Base-by-base conservation (phyloP, 352 stramenopile genomes). In the Phytopythium sindhum region DNA sequence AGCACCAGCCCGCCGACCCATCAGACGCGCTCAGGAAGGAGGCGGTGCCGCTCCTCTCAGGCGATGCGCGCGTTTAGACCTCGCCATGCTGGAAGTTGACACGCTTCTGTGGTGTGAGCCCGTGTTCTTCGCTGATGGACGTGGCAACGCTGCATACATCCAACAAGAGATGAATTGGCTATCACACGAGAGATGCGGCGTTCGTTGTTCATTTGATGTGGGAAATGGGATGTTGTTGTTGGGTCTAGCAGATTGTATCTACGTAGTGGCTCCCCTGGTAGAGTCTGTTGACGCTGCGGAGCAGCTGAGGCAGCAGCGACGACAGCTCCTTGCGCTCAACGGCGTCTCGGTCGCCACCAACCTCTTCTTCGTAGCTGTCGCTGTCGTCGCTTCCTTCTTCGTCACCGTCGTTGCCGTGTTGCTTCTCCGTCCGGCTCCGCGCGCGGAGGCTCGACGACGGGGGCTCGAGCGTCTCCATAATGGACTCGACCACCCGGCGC, bases 251-350 rank as follows among this genome's bases (percentile, higher is more conserved):
- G 24, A 42, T n/a, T 23, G 12, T 37, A 35, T 37, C 21, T 28
- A 39, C n/a, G n/a, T n/a, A n/a, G n/a, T n/a, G n/a, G n/a, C n/a
- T n/a, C n/a, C n/a, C n/a, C n/a, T n/a, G n/a, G n/a, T 60, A 50
- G n/a, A 68, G 24, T 4, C 57, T 50, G 31, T 68, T 65, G 23
- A 80, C 39, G 58, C 65, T 82, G 24, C 59, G 57, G 35, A 77
- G 65, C n/a, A 89, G 61, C 51, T 86, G 76, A 4, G 73, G 64
- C 0, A 88, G 73, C 35, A 89, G 75, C n/a, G 67, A 60, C 0
- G 62, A 60, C 48, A 88, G 66, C 35, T 89, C 78, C 39, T 61
- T 64, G 31, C 61, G 69, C n/a, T 37, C 66, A 31, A 28, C 21
- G 6, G 45, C 45, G 45, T 53, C 45, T 26, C 45, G 11, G n/a